A percentile compares a stretch with the other conserved stretches of the same genome.
phyloP scores from a whole-genome alignment of 371 early-diverging fungal species.

The Mucor mucedo region DNA sequence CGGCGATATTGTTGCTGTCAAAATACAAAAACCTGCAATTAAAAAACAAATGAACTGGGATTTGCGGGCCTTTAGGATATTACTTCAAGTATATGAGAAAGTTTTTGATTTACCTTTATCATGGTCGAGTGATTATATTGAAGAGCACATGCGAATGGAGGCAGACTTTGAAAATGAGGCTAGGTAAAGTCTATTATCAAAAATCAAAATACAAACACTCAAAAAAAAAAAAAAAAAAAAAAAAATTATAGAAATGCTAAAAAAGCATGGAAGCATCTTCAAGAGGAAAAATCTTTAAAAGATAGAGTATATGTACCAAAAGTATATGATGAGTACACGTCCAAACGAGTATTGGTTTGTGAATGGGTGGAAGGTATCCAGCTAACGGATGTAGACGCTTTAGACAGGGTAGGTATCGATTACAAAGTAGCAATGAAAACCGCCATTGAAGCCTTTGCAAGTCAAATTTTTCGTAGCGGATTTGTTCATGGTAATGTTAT shows the following conservation, averaged over 20 bases:
- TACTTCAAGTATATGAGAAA: slow-evolving; percentile 68
- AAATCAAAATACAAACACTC: not conserved
- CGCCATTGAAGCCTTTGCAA: slow-evolving; percentile 83
- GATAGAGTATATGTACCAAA: slow-evolving; percentile 77
- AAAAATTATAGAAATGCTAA: slow-evolving; percentile 68
- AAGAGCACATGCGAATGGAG: slow-evolving; percentile 81
- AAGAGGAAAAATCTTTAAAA: slow-evolving; percentile 58
- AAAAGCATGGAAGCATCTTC: slow-evolving; percentile 58
- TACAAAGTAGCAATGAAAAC: slow-evolving; percentile 71
- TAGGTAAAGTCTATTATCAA: slow-evolving; percentile 27
- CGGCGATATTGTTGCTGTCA: slow-evolving; percentile 84
- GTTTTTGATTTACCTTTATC: slow-evolving; percentile 86
- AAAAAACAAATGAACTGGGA: slow-evolving; percentile 85
- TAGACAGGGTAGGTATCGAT: slow-evolving; percentile 47
- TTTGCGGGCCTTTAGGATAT: slow-evolving; percentile 67
- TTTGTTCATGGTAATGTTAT: slow-evolving; percentile 77
- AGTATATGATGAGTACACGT: slow-evolving; percentile 77
- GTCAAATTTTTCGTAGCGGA: slow-evolving; percentile 88
- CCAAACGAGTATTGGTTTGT: slow-evolving; percentile 75
- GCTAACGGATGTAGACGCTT: slow-evolving; percentile 58
- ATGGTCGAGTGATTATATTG: slow-evolving; percentile 82
- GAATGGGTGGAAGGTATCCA: slow-evolving; percentile 88
- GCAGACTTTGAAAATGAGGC: slow-evolving; percentile 81
- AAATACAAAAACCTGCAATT: slow-evolving; percentile 92
- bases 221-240: not conserved